phyloP scores from a whole-genome alignment of 257 asterid species.

The Fraxinus anomala region DNA sequence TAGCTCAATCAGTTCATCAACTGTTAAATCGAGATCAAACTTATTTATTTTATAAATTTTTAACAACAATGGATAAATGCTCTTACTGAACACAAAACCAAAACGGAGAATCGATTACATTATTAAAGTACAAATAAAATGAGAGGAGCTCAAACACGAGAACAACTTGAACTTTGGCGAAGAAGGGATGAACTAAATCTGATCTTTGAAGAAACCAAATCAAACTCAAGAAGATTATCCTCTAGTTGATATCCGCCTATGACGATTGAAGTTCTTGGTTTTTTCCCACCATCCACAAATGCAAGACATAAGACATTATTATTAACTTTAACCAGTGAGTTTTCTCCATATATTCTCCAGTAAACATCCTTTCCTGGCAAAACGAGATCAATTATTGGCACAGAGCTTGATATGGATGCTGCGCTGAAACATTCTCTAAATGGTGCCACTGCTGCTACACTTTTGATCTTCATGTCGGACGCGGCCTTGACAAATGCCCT shows the following conservation, averaged over 20 bases:
- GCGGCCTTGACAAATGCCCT: slow-evolving; percentile 49
- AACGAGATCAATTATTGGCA: slow-evolving; percentile 53
- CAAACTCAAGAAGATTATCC: slow-evolving; percentile 55
- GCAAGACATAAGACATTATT: slow-evolving; percentile 48
- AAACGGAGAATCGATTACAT: neutral
- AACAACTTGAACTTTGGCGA: slow-evolving; percentile 34
- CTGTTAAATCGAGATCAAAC: neutral
- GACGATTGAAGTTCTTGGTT: slow-evolving; percentile 37
- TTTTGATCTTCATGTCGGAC: slow-evolving; percentile 35
- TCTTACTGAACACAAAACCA: neutral
- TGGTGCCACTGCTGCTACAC: slow-evolving; percentile 48
- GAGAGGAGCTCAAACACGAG: slow-evolving; percentile 22
- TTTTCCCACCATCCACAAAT: slow-evolving; percentile 52
- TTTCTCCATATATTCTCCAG: slow-evolving; percentile 48
- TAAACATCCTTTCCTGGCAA: slow-evolving; percentile 38
- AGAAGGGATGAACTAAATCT: slow-evolving; percentile 50
- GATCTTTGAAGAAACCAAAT: slow-evolving; percentile 42
- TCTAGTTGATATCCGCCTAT: slow-evolving; percentile 56
- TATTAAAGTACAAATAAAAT: neutral
- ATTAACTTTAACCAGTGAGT: slow-evolving; percentile 54
- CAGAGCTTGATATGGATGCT: slow-evolving; percentile 20
- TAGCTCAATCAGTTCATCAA: no score
- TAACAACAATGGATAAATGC: neutral
- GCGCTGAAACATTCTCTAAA: slow-evolving; percentile 54
- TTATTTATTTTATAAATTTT: neutral